A percentile compares a stretch with the other conserved stretches of the same genome.
Conservation (phyloP, 768 basidiomycete genomes). For the Leccinum uliginosum region DNA sequence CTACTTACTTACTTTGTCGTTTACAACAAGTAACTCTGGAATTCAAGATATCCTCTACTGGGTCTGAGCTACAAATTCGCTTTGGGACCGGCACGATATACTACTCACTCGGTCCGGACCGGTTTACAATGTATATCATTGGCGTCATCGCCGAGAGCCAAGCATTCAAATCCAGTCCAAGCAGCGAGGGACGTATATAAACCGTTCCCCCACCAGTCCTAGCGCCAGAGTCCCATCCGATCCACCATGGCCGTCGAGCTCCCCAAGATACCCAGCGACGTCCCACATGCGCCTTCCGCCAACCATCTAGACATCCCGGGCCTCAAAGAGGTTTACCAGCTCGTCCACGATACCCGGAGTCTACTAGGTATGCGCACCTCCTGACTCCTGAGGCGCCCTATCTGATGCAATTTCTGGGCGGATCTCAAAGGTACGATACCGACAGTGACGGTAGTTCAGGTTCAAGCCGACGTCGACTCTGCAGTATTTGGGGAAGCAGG, state of each 20-base stretch:
- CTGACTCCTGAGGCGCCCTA: not conserved
- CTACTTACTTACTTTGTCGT: not conserved
- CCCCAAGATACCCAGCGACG: not conserved
- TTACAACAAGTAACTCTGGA: not conserved
- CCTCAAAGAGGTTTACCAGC: not conserved
- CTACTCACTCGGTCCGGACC: not conserved
- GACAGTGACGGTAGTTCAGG: not conserved
- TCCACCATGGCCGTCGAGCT: not conserved
- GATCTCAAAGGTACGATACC: not conserved
- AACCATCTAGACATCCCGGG: not conserved
- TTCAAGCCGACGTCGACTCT: not conserved
- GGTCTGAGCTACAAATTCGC: not conserved
- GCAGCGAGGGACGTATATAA: not conserved
- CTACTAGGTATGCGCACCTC: not conserved
- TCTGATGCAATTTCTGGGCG: not conserved
- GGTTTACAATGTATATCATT: not conserved
- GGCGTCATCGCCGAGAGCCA: not conserved
- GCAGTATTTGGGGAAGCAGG: not conserved
- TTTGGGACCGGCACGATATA: not conserved
- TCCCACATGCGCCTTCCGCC: not conserved
- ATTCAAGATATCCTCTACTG: not conserved
- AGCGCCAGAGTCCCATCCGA: not conserved
- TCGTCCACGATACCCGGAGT: not conserved
- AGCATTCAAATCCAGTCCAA: not conserved
- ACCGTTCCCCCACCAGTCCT: not conserved